These are phyloP conservation scores for Chlamydomonas schloesseri DNA, from an alignment of 139 green algal genomes.

Conservation along the genomic window DNA sequence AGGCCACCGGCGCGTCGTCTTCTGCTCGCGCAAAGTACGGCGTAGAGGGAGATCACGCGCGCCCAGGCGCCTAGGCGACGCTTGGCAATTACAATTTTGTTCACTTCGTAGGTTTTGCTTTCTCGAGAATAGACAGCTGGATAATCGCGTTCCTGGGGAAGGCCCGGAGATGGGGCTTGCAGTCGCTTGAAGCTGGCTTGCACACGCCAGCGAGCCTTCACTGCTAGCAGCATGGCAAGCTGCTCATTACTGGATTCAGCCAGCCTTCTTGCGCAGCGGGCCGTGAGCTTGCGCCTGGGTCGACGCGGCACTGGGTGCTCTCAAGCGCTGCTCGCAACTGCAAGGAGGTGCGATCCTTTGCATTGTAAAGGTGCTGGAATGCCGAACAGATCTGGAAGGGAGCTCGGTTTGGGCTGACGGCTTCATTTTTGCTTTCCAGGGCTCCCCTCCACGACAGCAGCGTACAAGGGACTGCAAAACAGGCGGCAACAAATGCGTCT, in stretches of 20 bases:
- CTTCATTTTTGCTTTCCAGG: not conserved
- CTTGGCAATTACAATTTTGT: too few relatives aligned
- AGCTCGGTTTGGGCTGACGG: not conserved
- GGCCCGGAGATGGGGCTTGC: not conserved
- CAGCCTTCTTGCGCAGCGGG: conserved; percentile 25
- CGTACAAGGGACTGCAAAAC: conserved; percentile 7
- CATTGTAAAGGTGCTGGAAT: not conserved
- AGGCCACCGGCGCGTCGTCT: too few relatives aligned
- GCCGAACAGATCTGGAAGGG: not conserved
- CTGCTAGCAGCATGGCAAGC: conserved; percentile 6
- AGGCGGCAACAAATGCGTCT: not conserved
- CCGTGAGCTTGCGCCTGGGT: conserved; percentile 7
- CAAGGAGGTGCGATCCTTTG: not conserved
- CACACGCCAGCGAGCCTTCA: not conserved
- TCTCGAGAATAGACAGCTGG: too few relatives aligned
- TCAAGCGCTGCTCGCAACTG: conserved; percentile 11
- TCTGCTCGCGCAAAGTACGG: too few relatives aligned
- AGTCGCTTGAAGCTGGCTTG: too few relatives aligned
- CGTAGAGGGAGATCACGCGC: too few relatives aligned
- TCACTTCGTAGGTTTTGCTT: too few relatives aligned
- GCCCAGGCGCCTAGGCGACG: too few relatives aligned
- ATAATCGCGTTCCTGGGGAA: not conserved
- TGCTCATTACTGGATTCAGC: conserved; percentile 21
- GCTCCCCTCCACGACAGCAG: conserved; percentile 28
- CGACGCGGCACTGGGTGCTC: conserved; percentile 20